Evolutionary conservation across 1,284 basidiomycete genomes (phyloP).

Genomic region (Ceratobasidium sp.): DNA sequence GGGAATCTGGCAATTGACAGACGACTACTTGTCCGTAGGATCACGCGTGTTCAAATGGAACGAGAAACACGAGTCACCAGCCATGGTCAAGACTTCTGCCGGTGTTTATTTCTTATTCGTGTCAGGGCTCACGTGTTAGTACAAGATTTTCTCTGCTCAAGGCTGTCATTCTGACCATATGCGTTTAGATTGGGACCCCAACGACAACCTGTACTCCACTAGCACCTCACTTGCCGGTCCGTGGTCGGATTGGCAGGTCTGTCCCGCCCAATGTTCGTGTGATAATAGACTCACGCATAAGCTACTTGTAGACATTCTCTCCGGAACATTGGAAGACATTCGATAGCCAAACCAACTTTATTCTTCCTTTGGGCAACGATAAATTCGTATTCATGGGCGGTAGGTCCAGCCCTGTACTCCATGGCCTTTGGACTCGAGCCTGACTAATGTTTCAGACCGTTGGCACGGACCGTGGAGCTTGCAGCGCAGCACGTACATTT

Average conservation of each 20-base stretch:
- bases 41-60: slow-evolving; percentile 46
- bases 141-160: neutral
- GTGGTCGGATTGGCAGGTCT: slow-evolving; percentile 48
- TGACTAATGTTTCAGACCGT: slow-evolving; percentile 42
- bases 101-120: slow-evolving; percentile 50
- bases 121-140: slow-evolving; percentile 46
- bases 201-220: slow-evolving; percentile 49
- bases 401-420: neutral
- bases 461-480: slow-evolving; percentile 49
- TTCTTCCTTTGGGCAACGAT: slow-evolving; percentile 47
- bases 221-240: slow-evolving; percentile 46
- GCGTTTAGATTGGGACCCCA: slow-evolving; percentile 46
- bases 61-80: slow-evolving; percentile 47
- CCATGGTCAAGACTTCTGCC: slow-evolving; percentile 47
- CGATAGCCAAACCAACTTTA: slow-evolving; percentile 48
- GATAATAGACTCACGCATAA: neutral
- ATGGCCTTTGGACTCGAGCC: neutral
- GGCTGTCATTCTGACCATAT: neutral
- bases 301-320: slow-evolving; percentile 44
- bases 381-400: slow-evolving; percentile 50
- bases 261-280: neutral
- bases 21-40: slow-evolving; percentile 45
- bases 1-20: slow-evolving; percentile 46
- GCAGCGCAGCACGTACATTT: slow-evolving; percentile 48
- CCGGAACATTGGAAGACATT: slow-evolving; percentile 46